Evolutionary conservation across 306 rosid species (phyloP).

Genomic region (Fragaria nilgerrensis): DNA sequence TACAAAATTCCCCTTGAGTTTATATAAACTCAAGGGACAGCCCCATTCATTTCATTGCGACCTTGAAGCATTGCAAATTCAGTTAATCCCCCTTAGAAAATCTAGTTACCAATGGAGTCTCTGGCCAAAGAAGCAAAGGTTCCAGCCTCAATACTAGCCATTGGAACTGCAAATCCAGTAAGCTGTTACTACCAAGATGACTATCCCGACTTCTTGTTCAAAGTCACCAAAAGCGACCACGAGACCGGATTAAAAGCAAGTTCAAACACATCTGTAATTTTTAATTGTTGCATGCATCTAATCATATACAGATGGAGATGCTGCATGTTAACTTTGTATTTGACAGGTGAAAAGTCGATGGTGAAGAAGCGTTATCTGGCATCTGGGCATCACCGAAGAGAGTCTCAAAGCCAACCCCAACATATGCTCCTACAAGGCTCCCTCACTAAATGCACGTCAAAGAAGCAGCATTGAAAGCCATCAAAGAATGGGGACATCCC

Average conservation of each 20-base stretch:
- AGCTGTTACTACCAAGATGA: conserved; percentile 30
- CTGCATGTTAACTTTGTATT: background rate
- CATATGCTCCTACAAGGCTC: conserved; percentile 13
- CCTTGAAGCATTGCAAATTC: too few species aligned
- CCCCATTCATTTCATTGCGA: background rate
- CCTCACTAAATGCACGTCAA: conserved; percentile 36
- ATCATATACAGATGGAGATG: background rate
- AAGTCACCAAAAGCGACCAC: conserved; percentile 33
- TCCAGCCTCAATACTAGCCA: conserved; percentile 33
- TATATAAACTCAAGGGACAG: background rate
- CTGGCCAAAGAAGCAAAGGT: too few species aligned
- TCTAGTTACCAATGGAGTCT: too few species aligned
- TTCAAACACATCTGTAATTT: conserved; percentile 41
- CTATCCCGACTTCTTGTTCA: conserved; percentile 39
- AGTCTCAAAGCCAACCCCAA: conserved; percentile 34
- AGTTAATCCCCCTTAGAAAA: too few species aligned
- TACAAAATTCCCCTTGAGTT: background rate
- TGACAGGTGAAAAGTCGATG: conserved; percentile 32
- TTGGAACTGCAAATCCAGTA: conserved; percentile 39
- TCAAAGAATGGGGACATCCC: conserved; percentile 42
- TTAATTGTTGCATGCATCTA: too few species aligned
- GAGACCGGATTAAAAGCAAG: conserved; percentile 33
- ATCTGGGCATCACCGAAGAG: conserved; percentile 25
- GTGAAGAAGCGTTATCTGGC: conserved; percentile 31
- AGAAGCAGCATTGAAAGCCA: conserved; percentile 40